Percentiles rank a stretch among this genome's conserved stretches.
These are phyloP conservation scores for Boletus edulis DNA, from an alignment of 768 basidiomycete genomes.

Conservation along the genomic window DNA sequence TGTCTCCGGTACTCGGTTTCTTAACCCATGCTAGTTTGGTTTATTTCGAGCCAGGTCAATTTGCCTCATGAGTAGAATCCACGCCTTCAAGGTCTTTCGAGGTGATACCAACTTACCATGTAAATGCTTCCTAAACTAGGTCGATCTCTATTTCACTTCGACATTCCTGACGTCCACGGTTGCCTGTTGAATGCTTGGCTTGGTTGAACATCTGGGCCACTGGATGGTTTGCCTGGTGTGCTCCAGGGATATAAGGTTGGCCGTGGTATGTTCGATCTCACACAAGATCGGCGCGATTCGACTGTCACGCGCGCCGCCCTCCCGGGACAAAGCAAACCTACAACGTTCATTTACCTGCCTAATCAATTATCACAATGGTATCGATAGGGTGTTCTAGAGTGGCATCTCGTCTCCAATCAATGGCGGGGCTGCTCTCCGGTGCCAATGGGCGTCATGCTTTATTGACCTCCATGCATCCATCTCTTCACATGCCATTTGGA, in stretches of 20 bases:
- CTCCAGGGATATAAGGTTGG: constrained; percentile 3
- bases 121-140: neutral
- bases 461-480: constrained; percentile 12
- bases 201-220: constrained; percentile 14
- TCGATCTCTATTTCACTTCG: neutral
- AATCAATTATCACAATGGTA: constrained; percentile 5
- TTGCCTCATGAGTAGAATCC: neutral
- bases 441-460: constrained; percentile 11
- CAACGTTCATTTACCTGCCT: constrained; percentile 1
- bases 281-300: neutral
- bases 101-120: neutral
- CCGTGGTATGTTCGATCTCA: constrained; percentile 5
- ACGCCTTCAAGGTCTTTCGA: neutral
- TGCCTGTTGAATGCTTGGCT: neutral
- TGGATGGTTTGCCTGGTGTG: constrained; percentile 23
- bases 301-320: neutral
- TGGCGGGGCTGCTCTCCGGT: constrained; percentile 13
- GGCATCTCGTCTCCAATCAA: constrained; percentile 8
- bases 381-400: constrained; percentile 6
- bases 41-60: neutral
- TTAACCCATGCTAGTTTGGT: neutral
- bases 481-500: constrained; percentile 19
- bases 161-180: neutral
- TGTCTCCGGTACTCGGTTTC: neutral
- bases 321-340: constrained; percentile 4